phyloP scores from a whole-genome alignment of 129 eudicot species.

The Ambrosia trifida region DNA sequence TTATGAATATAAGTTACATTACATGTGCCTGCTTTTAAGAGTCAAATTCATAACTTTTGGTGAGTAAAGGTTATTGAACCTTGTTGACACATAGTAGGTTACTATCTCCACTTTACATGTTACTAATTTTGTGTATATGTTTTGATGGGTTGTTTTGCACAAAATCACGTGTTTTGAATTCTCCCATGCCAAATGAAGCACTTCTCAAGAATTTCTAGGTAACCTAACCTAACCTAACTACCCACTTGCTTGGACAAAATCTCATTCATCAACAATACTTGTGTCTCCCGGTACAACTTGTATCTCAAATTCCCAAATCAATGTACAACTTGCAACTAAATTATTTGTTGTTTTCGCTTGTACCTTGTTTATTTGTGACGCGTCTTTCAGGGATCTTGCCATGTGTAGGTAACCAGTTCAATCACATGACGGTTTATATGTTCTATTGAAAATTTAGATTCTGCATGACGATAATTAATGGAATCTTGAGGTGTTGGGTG shows the following conservation, averaged over 20 bases:
- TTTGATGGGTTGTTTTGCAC: conserved; percentile 37
- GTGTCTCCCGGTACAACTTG: conserved; percentile 2
- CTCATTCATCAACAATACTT: conserved; percentile 5
- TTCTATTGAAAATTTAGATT: conserved; percentile 11
- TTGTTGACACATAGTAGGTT: background rate
- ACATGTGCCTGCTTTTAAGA: background rate
- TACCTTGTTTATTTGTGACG: background rate
- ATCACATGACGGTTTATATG: background rate
- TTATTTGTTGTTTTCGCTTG: background rate
- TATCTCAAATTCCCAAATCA: conserved; percentile 23
- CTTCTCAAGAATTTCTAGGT: conserved; percentile 29
- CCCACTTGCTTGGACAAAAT: conserved; percentile 26
- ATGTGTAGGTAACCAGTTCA: conserved; percentile 20
- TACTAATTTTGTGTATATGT: conserved; percentile 6
- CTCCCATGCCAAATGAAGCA: conserved; percentile 32
- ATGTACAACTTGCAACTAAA: conserved; percentile 16
- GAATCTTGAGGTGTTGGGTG: conserved; percentile 22
- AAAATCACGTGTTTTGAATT: conserved; percentile 41
- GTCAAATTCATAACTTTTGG: background rate
- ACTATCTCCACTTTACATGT: background rate
- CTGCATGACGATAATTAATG: conserved; percentile 3
- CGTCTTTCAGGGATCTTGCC: conserved; percentile 32
- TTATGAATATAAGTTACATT: background rate
- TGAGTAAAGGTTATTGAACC: background rate
- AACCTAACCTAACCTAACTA: conserved; percentile 20